Evolutionary conservation across 164 flowering plant genomes (phyloP).

Genomic region (Magnolia officinalis): DNA sequence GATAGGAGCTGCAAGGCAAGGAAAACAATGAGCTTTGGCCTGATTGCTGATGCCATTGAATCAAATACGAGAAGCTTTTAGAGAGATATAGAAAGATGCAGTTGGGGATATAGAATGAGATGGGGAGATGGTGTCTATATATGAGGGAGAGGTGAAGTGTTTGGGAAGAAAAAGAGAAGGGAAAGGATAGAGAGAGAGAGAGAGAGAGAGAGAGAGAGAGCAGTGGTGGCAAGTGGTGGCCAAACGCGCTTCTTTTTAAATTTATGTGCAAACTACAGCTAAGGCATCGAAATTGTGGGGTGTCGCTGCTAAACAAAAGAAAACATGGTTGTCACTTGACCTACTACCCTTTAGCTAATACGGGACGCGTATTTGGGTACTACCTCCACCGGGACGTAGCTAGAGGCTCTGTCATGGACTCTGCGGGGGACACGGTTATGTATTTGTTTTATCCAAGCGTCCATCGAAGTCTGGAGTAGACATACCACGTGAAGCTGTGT

Average conservation of each 20-base stretch:
- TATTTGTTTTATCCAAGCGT: too few relatives aligned
- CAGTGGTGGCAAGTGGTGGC: too few relatives aligned
- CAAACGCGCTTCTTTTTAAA: background rate
- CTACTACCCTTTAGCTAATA: too few relatives aligned
- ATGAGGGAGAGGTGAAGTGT: background rate
- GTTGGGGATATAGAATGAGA: background rate
- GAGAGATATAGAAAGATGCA: background rate
- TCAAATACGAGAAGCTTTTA: too few relatives aligned
- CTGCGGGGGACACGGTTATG: too few relatives aligned
- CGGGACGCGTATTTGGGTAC: too few relatives aligned
- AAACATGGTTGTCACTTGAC: background rate
- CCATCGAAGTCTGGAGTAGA: too few relatives aligned
- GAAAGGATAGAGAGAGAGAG: background rate
- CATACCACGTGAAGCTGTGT: too few relatives aligned
- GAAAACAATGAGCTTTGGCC: background rate
- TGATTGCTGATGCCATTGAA: conserved; percentile 1
- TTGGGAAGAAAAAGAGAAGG: background rate
- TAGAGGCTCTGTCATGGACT: too few relatives aligned
- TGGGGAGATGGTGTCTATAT: background rate
- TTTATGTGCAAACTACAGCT: background rate
- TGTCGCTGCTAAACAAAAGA: background rate
- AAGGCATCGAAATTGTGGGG: background rate
- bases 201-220: background rate
- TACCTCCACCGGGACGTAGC: too few relatives aligned
- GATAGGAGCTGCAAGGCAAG: background rate